A percentile compares a stretch with the other conserved stretches of the same genome.
Conservation (phyloP, 257 asterid genomes). For the Solanum lycopersicoides region DNA sequence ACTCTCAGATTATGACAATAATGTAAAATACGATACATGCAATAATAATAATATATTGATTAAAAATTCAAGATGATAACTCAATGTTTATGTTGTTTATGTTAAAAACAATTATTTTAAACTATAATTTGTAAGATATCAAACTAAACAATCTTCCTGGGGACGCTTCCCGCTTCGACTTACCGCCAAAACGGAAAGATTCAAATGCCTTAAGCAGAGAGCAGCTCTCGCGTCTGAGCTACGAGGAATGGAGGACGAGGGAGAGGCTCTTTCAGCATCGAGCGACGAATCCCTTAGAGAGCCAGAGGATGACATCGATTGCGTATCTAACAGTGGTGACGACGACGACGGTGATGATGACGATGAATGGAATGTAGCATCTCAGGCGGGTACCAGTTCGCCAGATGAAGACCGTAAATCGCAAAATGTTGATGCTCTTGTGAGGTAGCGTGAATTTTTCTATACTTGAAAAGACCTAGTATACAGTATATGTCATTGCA, state of each 20-base stretch:
- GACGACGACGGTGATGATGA: constrained; percentile 15
- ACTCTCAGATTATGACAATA: no score
- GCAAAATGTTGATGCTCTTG: constrained; percentile 58
- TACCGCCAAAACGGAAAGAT: not conserved
- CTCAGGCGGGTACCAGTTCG: constrained; percentile 27
- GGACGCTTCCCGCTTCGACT: not conserved
- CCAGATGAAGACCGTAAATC: constrained; percentile 34
- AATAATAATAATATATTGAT: no score
- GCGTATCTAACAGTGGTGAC: constrained; percentile 21
- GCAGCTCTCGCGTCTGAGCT: not conserved
- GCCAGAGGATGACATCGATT: constrained; percentile 21
- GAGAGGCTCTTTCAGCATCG: constrained; percentile 28
- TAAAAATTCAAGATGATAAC: not conserved
- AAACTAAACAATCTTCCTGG: not conserved
- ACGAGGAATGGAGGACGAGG: constrained; percentile 44
- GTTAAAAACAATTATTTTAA: no score
- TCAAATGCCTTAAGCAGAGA: not conserved
- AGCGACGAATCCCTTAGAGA: constrained; percentile 10
- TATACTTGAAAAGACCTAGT: not conserved
- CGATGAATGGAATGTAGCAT: constrained; percentile 20
- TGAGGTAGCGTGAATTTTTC: constrained; percentile 32
- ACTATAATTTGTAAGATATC: no score
- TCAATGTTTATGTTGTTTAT: no score
- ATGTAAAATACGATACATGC: not conserved
- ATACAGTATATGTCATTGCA: not conserved